phyloP scores from a whole-genome alignment of 371 early-diverging fungal genomes.

The Apophysomyces sp. region DNA sequence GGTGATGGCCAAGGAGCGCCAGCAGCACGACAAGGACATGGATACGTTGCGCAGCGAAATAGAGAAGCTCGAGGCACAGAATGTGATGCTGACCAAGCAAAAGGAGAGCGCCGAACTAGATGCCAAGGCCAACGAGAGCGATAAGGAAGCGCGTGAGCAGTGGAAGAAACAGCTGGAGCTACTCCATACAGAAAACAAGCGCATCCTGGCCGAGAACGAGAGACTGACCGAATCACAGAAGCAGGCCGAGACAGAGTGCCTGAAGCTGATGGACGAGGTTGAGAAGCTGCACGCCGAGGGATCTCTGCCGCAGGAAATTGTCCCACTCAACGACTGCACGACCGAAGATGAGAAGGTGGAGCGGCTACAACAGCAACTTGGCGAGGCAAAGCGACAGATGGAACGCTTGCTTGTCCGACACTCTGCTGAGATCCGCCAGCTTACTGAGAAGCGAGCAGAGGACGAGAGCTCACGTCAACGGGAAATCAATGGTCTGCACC shows the following conservation, averaged over 20 bases:
- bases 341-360: conserved; percentile 23
- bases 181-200: conserved; percentile 56
- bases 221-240: conserved; percentile 62
- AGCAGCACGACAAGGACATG: conserved; percentile 30
- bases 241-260: conserved; percentile 68
- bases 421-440: conserved; percentile 51
- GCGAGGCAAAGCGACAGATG: conserved; percentile 52
- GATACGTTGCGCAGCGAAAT: conserved; percentile 37
- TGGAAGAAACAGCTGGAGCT: conserved; percentile 24
- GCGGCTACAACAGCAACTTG: conserved; percentile 32
- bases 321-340: conserved; percentile 23
- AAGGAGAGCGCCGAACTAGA: conserved; percentile 50
- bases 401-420: conserved; percentile 50
- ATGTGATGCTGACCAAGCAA: conserved; percentile 40
- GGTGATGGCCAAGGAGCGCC: conserved; percentile 15
- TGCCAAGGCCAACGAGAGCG: conserved; percentile 31
- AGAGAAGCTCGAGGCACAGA: conserved; percentile 35
- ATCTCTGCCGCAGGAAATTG: conserved; percentile 28
- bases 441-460: conserved; percentile 54
- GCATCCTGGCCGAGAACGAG: conserved; percentile 48
- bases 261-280: conserved; percentile 76
- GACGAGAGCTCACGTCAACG: conserved; percentile 58
- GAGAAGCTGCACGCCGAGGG: conserved; percentile 68
- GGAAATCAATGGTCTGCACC: conserved; percentile 57
- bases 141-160: conserved; percentile 25